Conservation (phyloP, 768 basidiomycete species). For the Amanita rubescens region DNA sequence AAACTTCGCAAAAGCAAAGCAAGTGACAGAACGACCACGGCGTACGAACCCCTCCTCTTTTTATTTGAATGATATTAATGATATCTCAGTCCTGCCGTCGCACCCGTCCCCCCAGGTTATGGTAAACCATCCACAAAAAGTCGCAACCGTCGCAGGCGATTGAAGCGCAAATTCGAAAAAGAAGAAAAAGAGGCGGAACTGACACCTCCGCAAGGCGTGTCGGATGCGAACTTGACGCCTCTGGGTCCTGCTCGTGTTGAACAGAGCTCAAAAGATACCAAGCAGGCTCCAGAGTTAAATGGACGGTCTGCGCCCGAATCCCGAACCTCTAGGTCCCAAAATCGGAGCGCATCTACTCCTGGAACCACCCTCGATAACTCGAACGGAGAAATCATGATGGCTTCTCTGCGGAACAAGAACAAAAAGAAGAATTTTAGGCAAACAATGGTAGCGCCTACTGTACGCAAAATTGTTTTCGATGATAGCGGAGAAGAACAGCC, state of each 20-base stretch:
- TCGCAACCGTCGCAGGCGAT: constrained; percentile 50
- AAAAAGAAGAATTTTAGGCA: constrained; percentile 64
- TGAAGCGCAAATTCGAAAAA: constrained; percentile 27
- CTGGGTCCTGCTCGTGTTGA: constrained; percentile 21
- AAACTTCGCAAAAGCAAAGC: constrained; percentile 12
- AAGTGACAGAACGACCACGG: not conserved
- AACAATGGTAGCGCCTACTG: constrained; percentile 32
- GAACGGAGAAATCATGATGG: constrained; percentile 31
- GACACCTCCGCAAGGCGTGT: constrained; percentile 21
- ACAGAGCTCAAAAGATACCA: too few species aligned
- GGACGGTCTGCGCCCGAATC: not conserved
- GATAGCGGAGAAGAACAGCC: constrained; percentile 6
- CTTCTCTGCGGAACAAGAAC: constrained; percentile 64
- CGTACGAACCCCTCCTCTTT: not conserved
- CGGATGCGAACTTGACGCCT: constrained; percentile 38
- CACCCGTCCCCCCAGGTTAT: constrained; percentile 45
- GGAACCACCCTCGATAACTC: constrained; percentile 10
- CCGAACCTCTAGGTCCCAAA: not conserved
- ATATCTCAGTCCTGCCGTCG: not conserved
- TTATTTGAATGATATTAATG: not conserved
- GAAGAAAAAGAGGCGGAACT: constrained; percentile 8
- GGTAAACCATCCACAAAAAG: constrained; percentile 51
- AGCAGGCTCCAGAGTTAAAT: too few species aligned
- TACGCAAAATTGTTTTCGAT: constrained; percentile 49
- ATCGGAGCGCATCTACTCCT: not conserved